Percentiles rank a stretch among this genome's conserved stretches.
These are phyloP conservation scores for Acrocalymma vagum DNA, from an alignment of 2,329 filamentous ascomycete genomes.

Conservation along the genomic window DNA sequence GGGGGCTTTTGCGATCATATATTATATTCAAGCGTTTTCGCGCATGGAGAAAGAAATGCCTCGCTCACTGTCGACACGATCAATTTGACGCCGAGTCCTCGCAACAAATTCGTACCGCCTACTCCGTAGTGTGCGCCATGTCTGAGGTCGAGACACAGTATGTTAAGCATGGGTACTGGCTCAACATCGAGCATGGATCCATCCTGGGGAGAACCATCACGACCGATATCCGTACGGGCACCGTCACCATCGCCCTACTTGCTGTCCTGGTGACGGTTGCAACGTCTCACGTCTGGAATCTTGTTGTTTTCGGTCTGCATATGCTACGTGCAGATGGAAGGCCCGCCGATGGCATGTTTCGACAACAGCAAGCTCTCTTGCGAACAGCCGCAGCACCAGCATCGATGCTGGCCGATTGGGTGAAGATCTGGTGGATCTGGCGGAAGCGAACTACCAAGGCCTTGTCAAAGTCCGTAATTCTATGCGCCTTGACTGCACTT, in stretches of 20 bases:
- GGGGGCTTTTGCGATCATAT: too few relatives aligned
- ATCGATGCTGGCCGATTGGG: conserved; percentile 18
- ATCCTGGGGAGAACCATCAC: conserved; percentile 29
- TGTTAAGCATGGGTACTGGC: conserved; percentile 7
- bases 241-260: conserved; percentile 26
- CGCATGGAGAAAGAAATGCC: too few relatives aligned
- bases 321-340: conserved; percentile 19
- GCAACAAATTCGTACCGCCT: too few relatives aligned
- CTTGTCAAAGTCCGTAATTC: too few relatives aligned
- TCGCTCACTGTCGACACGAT: not conserved
- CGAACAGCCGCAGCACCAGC: conserved; percentile 24
- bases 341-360: conserved; percentile 19
- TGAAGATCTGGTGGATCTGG: conserved; percentile 29
- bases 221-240: conserved; percentile 24
- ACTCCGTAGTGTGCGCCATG: conserved; percentile 1
- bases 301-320: conserved; percentile 24
- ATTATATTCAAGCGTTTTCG: not conserved
- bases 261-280: too few relatives aligned
- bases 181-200: conserved; percentile 3
- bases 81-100: too few relatives aligned
- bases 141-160: conserved; percentile 8
- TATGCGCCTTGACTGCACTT: too few relatives aligned
- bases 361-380: conserved; percentile 29
- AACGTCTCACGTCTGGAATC: conserved; percentile 26
- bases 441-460: too few relatives aligned